Conservation (phyloP, 1,139 yeast species). For the Maudiozyma humilis region DNA sequence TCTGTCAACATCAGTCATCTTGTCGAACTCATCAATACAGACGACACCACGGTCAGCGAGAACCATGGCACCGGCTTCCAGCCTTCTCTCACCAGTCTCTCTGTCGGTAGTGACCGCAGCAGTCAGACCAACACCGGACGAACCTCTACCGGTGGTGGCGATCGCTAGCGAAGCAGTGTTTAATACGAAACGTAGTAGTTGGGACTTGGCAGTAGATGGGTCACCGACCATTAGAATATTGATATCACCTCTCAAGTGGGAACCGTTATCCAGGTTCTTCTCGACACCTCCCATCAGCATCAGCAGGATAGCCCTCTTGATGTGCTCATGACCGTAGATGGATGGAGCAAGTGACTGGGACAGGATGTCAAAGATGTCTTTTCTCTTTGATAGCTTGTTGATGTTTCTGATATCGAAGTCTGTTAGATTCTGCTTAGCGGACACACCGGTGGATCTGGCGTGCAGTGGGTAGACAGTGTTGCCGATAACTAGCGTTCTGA, state of each 20-base stretch:
- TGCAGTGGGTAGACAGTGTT: constrained; percentile 85
- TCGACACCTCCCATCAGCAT: constrained; percentile 93
- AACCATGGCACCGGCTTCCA: constrained; percentile 99
- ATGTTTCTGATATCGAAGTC: constrained; percentile 83
- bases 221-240: constrained; percentile 96
- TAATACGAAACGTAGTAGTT: constrained; percentile 83
- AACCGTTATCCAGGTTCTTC: constrained; percentile 88
- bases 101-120: constrained; percentile 97
- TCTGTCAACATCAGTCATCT: constrained; percentile 93
- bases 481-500: constrained; percentile 73
- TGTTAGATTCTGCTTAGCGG: constrained; percentile 65
- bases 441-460: constrained; percentile 80
- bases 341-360: constrained; percentile 91
- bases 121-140: constrained; percentile 98
- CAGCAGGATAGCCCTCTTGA: constrained; percentile 82
- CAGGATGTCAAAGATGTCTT: constrained; percentile 66
- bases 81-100: constrained; percentile 92
- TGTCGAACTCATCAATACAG: constrained; percentile 97
- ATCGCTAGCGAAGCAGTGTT: constrained; percentile 93
- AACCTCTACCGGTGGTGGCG: constrained; percentile 98
- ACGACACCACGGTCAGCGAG: constrained; percentile 95
- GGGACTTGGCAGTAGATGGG: constrained; percentile 97
- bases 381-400: constrained; percentile 62
- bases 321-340: constrained; percentile 85
- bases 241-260: constrained; percentile 97